Evolutionary conservation across 768 basidiomycete species (phyloP).

Genomic region (Kwoniella botswanensis): DNA sequence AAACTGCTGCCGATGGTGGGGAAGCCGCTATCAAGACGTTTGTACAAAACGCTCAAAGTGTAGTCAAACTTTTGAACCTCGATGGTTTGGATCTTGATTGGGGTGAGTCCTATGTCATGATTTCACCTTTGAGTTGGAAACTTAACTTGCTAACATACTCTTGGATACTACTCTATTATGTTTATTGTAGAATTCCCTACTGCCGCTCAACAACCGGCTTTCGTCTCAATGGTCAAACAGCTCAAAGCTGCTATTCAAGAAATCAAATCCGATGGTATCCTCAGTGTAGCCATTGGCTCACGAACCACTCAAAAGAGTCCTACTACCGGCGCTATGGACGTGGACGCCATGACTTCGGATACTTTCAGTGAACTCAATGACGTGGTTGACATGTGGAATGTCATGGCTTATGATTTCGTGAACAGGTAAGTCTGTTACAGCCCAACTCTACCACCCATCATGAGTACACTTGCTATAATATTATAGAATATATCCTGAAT

Average conservation of each 20-base stretch:
- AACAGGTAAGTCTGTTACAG: slow-evolving; percentile 2
- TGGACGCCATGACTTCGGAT: slow-evolving; percentile 29
- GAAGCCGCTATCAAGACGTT: slow-evolving; percentile 16
- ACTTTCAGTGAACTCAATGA: slow-evolving; percentile 28
- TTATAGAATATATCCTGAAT: too few relatives aligned
- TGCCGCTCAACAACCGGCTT: neutral
- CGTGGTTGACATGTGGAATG: slow-evolving; percentile 41
- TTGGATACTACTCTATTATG: too few relatives aligned
- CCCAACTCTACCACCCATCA: neutral
- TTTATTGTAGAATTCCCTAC: slow-evolving; percentile 21
- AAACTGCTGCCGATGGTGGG: slow-evolving; percentile 7
- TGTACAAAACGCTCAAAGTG: slow-evolving; percentile 11
- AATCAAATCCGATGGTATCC: slow-evolving; percentile 1
- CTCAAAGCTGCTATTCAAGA: slow-evolving; percentile 3
- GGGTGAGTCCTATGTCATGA: slow-evolving; percentile 12
- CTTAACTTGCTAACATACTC: too few relatives aligned
- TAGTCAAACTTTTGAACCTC: slow-evolving; percentile 19
- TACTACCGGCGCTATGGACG: slow-evolving; percentile 7
- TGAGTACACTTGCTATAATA: too few relatives aligned
- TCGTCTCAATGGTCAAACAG: neutral
- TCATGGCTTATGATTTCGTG: slow-evolving; percentile 47
- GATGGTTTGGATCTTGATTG: slow-evolving; percentile 24
- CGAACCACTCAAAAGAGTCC: slow-evolving; percentile 3
- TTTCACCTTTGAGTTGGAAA: too few relatives aligned
- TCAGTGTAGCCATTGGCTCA: slow-evolving; percentile 32